Evolutionary conservation across 2,329 filamentous ascomycete species (phyloP).

Genomic region (Penicillium glabrum): DNA sequence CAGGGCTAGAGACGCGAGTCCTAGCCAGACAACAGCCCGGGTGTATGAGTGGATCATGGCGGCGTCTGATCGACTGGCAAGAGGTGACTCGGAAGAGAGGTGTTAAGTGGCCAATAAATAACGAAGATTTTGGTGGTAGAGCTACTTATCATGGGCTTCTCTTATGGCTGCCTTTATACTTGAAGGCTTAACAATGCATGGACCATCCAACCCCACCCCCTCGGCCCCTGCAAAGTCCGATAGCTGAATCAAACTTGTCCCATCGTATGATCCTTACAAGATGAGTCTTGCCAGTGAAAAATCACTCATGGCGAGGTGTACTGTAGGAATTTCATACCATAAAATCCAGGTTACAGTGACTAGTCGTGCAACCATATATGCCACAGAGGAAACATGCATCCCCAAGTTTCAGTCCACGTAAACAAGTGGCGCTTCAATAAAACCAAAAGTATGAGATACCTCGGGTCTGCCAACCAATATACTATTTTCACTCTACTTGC

Average conservation of each 20-base stretch:
- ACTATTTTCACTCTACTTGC: background rate
- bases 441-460: too few relatives aligned
- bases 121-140: background rate
- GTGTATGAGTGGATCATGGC: slow-evolving; percentile 4
- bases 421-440: background rate
- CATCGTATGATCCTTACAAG: background rate
- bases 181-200: background rate
- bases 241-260: background rate
- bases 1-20: slow-evolving; percentile 6
- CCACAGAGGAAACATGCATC: background rate
- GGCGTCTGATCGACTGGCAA: background rate
- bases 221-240: background rate
- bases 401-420: background rate
- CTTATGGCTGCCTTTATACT: background rate
- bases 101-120: background rate
- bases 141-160: background rate
- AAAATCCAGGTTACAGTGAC: slow-evolving; percentile 9
- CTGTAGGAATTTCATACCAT: background rate
- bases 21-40: slow-evolving; percentile 3
- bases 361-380: slow-evolving; percentile 6
- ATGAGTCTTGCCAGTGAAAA: background rate
- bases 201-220: background rate
- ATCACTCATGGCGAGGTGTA: background rate
- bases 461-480: background rate
- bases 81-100: background rate